phyloP scores from a whole-genome alignment of 2,329 filamentous ascomycete genomes.

The Xylariaceae sp. region DNA sequence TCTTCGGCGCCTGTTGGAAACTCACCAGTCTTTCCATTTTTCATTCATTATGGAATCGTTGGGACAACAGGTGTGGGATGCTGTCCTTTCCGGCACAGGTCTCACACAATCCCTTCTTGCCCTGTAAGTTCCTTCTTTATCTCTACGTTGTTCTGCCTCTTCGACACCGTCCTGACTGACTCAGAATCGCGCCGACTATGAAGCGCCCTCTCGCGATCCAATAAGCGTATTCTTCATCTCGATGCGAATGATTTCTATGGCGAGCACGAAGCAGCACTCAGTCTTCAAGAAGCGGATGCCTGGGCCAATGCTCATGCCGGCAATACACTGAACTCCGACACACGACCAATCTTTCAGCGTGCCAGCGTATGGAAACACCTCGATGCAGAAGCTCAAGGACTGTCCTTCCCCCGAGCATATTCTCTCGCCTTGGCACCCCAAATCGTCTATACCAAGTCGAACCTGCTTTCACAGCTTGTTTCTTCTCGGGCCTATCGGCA shows the following conservation, averaged over 20 bases:
- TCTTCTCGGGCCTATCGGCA: conserved; percentile 83
- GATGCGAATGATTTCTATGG: conserved; percentile 88
- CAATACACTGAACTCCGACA: conserved; percentile 11
- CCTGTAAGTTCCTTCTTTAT: conserved; percentile 50
- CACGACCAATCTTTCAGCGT: conserved; percentile 36
- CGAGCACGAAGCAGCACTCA: conserved; percentile 77
- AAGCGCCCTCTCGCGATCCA: conserved; percentile 88
- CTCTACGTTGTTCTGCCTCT: conserved; percentile 5
- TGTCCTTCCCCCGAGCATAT: conserved; percentile 68
- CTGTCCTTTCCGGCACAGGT: conserved; percentile 72
- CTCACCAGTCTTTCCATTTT: conserved; percentile 11
- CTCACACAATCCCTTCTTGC: conserved; percentile 74
- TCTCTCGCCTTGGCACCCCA: conserved; percentile 79
- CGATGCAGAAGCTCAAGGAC: conserved; percentile 33
- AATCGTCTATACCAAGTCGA: conserved; percentile 77
- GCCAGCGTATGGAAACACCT: conserved; percentile 35
- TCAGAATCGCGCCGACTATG: conserved; percentile 42
- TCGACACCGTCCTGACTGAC: conserved; percentile 60
- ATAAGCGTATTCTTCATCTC: conserved; percentile 85
- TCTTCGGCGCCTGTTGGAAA: conserved; percentile 23
- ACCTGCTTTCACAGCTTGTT: conserved; percentile 73
- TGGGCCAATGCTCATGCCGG: conserved; percentile 53
- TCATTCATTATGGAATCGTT: conserved; percentile 62
- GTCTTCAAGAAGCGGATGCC: conserved; percentile 70
- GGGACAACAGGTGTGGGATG: conserved; percentile 70